Conservation (phyloP, 441 rosid species). For the Biscutella laevigata region DNA sequence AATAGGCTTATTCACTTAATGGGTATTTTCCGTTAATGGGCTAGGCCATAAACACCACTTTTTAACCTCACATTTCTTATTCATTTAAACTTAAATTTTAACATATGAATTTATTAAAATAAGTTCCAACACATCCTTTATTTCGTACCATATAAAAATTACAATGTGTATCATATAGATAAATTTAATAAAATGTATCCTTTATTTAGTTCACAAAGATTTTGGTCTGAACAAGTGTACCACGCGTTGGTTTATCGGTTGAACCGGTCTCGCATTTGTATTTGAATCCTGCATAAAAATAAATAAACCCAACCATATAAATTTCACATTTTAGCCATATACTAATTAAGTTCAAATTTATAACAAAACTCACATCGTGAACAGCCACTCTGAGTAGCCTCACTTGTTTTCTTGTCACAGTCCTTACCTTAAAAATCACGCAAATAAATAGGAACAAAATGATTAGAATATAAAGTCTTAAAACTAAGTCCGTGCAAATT, state of each 20-base stretch:
- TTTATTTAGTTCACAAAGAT: not conserved
- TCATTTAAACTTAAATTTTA: too few species aligned
- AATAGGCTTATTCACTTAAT: too few species aligned
- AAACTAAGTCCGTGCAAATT: not conserved
- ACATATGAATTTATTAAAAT: too few species aligned
- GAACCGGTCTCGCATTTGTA: conserved; percentile 63
- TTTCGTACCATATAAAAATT: too few species aligned
- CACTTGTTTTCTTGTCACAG: conserved; percentile 15
- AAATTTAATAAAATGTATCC: not conserved
- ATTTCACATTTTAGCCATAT: not conserved
- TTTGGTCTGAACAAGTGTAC: conserved; percentile 40
- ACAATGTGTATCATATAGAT: too few species aligned
- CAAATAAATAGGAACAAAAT: not conserved
- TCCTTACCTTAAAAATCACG: conserved; percentile 7
- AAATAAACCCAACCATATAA: not conserved
- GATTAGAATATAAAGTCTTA: not conserved
- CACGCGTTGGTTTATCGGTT: conserved; percentile 33
- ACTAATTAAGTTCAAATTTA: not conserved
- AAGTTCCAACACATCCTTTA: too few species aligned
- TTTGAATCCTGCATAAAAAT: conserved; percentile 34
- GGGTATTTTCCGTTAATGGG: too few species aligned
- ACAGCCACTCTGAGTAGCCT: conserved; percentile 21
- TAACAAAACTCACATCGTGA: conserved; percentile 20
- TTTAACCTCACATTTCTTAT: too few species aligned
- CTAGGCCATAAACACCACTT: too few species aligned